Percentiles rank a stretch among this genome's conserved stretches.
phyloP scores from a whole-genome alignment of 2,329 filamentous ascomycete species.

The Pleurostoma richardsiae region DNA sequence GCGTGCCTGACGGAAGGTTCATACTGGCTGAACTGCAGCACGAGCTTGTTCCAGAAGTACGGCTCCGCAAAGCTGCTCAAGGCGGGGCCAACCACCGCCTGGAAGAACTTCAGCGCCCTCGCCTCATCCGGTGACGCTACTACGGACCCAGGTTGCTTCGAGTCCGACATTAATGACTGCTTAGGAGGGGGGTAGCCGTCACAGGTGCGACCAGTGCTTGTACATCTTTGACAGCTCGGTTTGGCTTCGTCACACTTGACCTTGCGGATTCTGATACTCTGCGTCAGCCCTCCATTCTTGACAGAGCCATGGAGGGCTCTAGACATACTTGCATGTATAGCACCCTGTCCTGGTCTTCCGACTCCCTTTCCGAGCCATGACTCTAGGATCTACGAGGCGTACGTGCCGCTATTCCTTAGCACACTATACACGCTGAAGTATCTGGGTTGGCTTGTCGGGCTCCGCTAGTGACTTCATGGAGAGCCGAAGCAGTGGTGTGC shows the following conservation, averaged over 20 bases:
- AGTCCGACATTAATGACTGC: too few species aligned
- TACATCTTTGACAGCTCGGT: conserved; percentile 13
- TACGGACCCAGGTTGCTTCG: not conserved
- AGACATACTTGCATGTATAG: conserved; percentile 8
- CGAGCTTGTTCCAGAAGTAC: conserved; percentile 37
- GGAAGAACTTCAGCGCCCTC: conserved; percentile 24
- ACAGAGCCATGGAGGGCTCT: not conserved
- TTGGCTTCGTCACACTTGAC: conserved; percentile 17
- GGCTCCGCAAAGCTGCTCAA: conserved; percentile 36
- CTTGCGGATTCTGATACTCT: conserved; percentile 10
- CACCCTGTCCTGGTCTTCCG: conserved; percentile 8
- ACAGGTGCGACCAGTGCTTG: conserved; percentile 11
- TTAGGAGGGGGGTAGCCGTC: conserved; percentile 9
- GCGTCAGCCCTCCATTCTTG: not conserved
- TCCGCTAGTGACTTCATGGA: too few species aligned
- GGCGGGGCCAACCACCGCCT: conserved; percentile 29
- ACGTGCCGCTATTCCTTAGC: too few species aligned
- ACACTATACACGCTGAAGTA: too few species aligned
- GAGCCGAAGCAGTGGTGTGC: too few species aligned
- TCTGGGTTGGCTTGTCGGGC: too few species aligned
- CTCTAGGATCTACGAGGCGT: not conserved
- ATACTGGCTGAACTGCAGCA: conserved; percentile 37
- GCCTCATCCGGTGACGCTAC: conserved; percentile 1
- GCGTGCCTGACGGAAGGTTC: conserved; percentile 44
- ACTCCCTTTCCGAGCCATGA: conserved; percentile 7